Evolutionary conservation across 1,139 yeast species (phyloP), one percentile per base, ranked within the genome.

Genomic region (Saccharomycopsis hybrid): DNA sequence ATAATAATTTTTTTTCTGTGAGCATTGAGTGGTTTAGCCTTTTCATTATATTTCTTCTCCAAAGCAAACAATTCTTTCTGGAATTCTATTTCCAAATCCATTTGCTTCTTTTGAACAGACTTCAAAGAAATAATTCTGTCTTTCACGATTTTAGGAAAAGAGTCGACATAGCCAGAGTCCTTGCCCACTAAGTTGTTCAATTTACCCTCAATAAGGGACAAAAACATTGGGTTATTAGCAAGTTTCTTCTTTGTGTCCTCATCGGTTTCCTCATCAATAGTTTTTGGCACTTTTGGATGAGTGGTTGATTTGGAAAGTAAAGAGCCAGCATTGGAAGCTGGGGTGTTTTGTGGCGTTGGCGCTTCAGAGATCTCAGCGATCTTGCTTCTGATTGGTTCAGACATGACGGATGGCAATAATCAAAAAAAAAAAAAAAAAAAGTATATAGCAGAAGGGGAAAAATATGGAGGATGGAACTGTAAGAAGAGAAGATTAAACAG

Each of bases 341-440:
- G 99, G 1, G 99, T 92, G 74, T 92, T 92, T 65, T 94, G 98
- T 9, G 99, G 99, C 2, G 99, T 92, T 47, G 99, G 98, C 3
- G 98, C 98, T 64, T 84, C 82, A 59, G 95, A 85, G 59, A 89
- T 80, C 65, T 86, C 88, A 63, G 84, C 83, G 58, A 47, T 67
- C 70, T 75, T 65, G 61, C 61, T 67, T 69, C 79, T 79, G 65
- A 81, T 82, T 47, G 86, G 87, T 67, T 78, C 87, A 54, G 83
- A 72, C 87, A 82, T 82, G n/a, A n/a, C n/a, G n/a, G n/a, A n/a
- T n/a, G n/a, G n/a, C n/a, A n/a, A n/a, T n/a, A n/a, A n/a, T n/a
- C n/a, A n/a, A n/a, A n/a, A n/a, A n/a, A n/a, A n/a, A n/a, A n/a
- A n/a, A n/a, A n/a, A n/a, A n/a, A n/a, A n/a, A n/a, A n/a, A n/a